These are phyloP conservation scores for Seiridium cupressi DNA, from an alignment of 2,329 filamentous ascomycete species.

Conservation along the genomic window DNA sequence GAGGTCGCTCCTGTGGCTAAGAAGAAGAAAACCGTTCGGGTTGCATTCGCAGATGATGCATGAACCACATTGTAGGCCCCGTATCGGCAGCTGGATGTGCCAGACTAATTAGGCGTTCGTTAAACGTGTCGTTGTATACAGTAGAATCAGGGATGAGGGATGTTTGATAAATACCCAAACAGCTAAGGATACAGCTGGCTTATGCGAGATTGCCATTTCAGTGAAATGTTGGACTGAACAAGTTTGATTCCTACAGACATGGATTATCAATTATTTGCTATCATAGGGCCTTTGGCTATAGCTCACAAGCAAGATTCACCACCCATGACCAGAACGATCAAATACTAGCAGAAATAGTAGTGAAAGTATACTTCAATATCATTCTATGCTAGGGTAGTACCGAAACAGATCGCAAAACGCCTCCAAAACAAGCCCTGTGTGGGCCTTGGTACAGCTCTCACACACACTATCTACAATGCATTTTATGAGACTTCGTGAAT, in stretches of 20 bases:
- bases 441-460: neutral
- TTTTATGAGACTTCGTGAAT: neutral
- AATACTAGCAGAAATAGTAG: no score
- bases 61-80: neutral
- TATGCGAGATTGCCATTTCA: no score
- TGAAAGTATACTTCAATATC: neutral
- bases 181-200: no score
- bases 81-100: no score
- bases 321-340: no score
- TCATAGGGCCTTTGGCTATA: no score
- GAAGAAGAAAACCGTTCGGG: neutral
- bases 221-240: no score
- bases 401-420: neutral
- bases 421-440: neutral
- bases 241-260: no score
- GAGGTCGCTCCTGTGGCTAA: neutral
- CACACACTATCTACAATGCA: neutral
- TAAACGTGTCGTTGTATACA: neutral
- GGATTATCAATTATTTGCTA: no score
- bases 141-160: neutral
- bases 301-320: no score
- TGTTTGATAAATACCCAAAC: neutral
- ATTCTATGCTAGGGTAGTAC: neutral
- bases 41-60: constrained; percentile 3
- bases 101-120: no score